phyloP scores from a whole-genome alignment of 768 basidiomycete genomes.

The Vararia minispora region DNA sequence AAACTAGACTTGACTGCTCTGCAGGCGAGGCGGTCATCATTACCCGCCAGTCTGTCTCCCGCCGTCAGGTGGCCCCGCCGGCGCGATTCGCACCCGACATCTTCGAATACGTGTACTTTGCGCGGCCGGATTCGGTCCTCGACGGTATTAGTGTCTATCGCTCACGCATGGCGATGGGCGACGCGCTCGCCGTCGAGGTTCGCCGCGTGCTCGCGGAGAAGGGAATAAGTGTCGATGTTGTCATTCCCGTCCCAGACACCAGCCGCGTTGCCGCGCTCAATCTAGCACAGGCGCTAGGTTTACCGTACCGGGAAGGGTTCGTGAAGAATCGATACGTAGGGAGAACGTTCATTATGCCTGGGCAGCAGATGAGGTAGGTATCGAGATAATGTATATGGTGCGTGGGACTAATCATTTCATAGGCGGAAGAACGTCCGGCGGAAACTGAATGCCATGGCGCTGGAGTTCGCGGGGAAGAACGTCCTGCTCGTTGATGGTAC shows the following conservation, averaged over 20 bases:
- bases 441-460: conserved; percentile 97
- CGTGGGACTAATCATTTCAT: not conserved
- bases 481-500: conserved; percentile 93
- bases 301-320: conserved; percentile 97
- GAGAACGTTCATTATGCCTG: conserved; percentile 99
- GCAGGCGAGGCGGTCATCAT: conserved; percentile 93
- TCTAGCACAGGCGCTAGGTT: conserved; percentile 75
- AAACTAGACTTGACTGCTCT: too few relatives aligned
- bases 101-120: conserved; percentile 98
- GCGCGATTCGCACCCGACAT: conserved; percentile 91
- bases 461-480: conserved; percentile 87
- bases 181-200: conserved; percentile 85
- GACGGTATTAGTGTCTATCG: conserved; percentile 97
- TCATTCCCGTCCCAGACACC: conserved; percentile 97
- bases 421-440: conserved; percentile 90
- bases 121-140: conserved; percentile 93
- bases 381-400: not conserved
- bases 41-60: conserved; percentile 66
- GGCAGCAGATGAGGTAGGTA: conserved; percentile 80
- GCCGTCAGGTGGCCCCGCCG: conserved; percentile 60
- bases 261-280: conserved; percentile 94
- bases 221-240: conserved; percentile 78
- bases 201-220: conserved; percentile 55
- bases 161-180: conserved; percentile 99
- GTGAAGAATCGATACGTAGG: conserved; percentile 99